Conservation (phyloP, 176 grass and related monocot genomes). For the Hyparrhenia diplandra region DNA sequence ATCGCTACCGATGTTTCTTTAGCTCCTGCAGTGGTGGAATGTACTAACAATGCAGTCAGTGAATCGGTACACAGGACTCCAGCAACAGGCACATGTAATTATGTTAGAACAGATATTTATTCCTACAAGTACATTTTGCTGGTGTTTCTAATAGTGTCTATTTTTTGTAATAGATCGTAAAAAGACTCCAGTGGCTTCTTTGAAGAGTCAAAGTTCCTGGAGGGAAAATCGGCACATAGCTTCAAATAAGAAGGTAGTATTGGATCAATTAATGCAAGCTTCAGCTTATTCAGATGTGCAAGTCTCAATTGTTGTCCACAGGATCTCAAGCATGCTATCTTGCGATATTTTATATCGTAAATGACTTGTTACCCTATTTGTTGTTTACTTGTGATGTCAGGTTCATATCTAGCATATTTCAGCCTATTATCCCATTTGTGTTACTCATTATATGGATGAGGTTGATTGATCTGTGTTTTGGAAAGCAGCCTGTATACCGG, state of each 20-base stretch:
- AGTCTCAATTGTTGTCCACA: not conserved
- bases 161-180: not conserved
- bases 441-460: not conserved
- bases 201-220: not conserved
- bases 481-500: not conserved
- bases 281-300: conserved; percentile 8
- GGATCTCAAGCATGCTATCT: not conserved
- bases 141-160: conserved; percentile 6
- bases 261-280: conserved; percentile 4
- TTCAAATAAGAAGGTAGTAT: conserved; percentile 13
- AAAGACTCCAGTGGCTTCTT: not conserved
- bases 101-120: conserved; percentile 11
- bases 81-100: not conserved
- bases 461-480: not conserved
- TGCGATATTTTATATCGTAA: not conserved
- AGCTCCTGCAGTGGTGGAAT: not conserved
- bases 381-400: not conserved
- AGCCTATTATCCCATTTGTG: not conserved
- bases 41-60: not conserved
- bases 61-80: not conserved
- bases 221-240: not conserved
- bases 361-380: not conserved
- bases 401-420: not conserved
- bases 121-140: not conserved
- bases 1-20: not conserved